Evolutionary conservation across 1,139 yeast species (phyloP).

Genomic region (Taiozyma sp.): DNA sequence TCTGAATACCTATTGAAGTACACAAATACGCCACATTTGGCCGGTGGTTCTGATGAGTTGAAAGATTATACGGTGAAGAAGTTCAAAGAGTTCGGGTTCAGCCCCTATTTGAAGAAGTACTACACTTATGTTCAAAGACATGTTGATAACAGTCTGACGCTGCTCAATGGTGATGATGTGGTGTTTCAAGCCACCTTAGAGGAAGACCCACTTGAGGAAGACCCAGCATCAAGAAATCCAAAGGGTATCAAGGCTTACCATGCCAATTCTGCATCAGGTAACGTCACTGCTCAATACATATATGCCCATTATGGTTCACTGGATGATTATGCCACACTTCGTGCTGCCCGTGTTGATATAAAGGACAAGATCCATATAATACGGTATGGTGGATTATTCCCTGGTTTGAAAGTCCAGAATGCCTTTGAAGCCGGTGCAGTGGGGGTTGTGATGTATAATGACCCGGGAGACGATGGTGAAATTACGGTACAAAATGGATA

Average conservation of each 20-base stretch:
- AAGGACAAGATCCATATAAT: conserved; percentile 53
- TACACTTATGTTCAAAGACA: conserved; percentile 55
- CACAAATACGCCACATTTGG: conserved; percentile 34
- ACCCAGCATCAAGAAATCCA: conserved; percentile 41
- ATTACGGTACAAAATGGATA: conserved; percentile 36
- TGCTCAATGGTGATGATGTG: conserved; percentile 33
- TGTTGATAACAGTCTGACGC: conserved; percentile 39
- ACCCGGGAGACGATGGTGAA: conserved; percentile 42
- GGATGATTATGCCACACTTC: conserved; percentile 49
- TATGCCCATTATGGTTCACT: conserved; percentile 65
- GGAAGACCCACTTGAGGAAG: conserved; percentile 67
- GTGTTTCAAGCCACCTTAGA: conserved; percentile 55
- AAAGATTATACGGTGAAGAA: conserved; percentile 37
- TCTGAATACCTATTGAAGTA: conserved; percentile 33
- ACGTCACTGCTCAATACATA: conserved; percentile 47
- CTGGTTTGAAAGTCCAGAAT: conserved; percentile 45
- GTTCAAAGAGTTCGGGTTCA: conserved; percentile 41
- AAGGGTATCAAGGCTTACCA: conserved; percentile 42
- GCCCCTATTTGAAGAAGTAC: conserved; percentile 50
- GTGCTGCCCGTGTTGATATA: conserved; percentile 32
- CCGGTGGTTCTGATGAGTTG: conserved; percentile 39
- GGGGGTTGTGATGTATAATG: conserved; percentile 54
- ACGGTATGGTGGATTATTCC: conserved; percentile 45
- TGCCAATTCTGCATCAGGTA: conserved; percentile 56
- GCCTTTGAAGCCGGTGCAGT: conserved; percentile 53